Base-by-base conservation (phyloP, 495 filamentous ascomycete genomes). In the Penicillium subrubescens region DNA sequence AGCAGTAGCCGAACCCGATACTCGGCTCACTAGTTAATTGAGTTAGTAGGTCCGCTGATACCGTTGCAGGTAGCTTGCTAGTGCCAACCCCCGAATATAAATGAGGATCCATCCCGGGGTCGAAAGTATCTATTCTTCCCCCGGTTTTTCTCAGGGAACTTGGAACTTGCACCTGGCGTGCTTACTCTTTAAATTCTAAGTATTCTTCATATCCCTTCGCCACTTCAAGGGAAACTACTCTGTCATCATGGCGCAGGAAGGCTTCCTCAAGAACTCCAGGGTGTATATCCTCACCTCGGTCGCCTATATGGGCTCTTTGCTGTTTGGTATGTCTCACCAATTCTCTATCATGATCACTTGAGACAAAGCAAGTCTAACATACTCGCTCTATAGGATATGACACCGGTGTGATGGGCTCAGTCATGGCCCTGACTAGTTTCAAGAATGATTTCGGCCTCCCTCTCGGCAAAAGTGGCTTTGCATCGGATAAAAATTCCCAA, bases 391-490 rank as follows among this genome's bases (percentile, higher is more conserved):
- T 59, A 82, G 79, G 78, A 34, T 84, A 82, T 73, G 85, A 88
- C 67, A 87, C 85, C 7, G 84, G 84, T 69, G 83, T 88, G 5
- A 85, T 88, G 78, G 82, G 86, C 57, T 80, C 79, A 59, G 83
- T 87, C 29, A 77, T 88, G 19, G 81, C 84, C 14, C 72, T 88
- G 15, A 71, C 73, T 15, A 80, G 79, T 56, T 88, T 88, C 80
- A 83, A 86, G 64, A 71, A 75, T 35, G 84, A 87, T 69, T 87
- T 87, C 65, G 75, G 78, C 33, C 75, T 84, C 21, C 78, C 79
- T 8, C 54, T 63, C 0, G 71, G 55, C 34, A 58, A 62, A 1
- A 64, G 62, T 8, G 78, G 76, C 0, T 81, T 79, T 50, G 71
- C 76, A 53, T 69, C 60, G 15, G 44, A 57, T 1, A 34, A 71